Conservation (phyloP, 768 basidiomycete genomes). For the Mycena capillaripes region DNA sequence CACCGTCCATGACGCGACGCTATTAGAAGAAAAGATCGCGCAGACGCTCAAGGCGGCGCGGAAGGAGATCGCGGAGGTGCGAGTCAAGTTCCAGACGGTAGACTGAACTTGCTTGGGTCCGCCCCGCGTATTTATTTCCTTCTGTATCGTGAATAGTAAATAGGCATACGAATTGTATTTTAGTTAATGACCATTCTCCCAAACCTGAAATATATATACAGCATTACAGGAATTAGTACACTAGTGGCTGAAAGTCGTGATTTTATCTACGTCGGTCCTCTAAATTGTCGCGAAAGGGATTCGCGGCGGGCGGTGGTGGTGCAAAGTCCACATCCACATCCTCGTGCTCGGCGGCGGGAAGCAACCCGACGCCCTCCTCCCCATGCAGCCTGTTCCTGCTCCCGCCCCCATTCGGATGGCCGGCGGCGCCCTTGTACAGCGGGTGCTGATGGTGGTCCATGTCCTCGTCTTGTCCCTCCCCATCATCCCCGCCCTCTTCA, state of each 20-base stretch:
- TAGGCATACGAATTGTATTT: conserved; percentile 18
- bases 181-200: conserved; percentile 2
- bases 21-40: conserved; percentile 74
- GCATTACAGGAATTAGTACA: conserved; percentile 23
- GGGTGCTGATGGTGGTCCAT: conserved; percentile 60
- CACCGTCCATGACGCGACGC: conserved; percentile 69
- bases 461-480: conserved; percentile 58
- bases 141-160: neutral
- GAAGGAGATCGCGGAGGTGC: conserved; percentile 81
- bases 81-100: conserved; percentile 71
- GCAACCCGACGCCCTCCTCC: conserved; percentile 61
- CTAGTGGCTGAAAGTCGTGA: neutral
- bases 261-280: conserved; percentile 8
- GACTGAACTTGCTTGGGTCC: conserved; percentile 34
- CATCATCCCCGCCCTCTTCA: conserved; percentile 57
- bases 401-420: conserved; percentile 36
- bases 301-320: neutral
- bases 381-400: conserved; percentile 38
- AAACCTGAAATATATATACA: conserved; percentile 13
- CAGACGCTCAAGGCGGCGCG: conserved; percentile 65
- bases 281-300: conserved; percentile 19
- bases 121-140: conserved; percentile 13
- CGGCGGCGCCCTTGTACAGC: conserved; percentile 44
- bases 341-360: conserved; percentile 52
- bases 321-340: conserved; percentile 44